Evolutionary conservation across 2,329 filamentous ascomycete genomes (phyloP).

Genomic region (Pseudogymnoascus sp.): DNA sequence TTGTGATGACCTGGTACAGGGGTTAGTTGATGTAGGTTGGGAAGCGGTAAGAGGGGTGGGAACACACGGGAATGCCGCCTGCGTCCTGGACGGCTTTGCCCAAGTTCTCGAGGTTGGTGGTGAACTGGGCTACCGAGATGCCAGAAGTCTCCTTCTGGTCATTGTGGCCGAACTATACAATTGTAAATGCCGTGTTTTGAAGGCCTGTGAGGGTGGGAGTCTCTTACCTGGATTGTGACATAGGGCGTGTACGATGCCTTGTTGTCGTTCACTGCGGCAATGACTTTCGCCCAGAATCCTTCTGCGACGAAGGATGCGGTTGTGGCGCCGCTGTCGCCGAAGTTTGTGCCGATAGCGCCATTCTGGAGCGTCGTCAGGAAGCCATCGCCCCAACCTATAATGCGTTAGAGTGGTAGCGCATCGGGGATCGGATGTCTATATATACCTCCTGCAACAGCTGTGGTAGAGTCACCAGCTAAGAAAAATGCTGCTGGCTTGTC

Average conservation of each 20-base stretch:
- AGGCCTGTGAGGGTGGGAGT: too few species aligned
- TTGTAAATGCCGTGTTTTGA: not conserved
- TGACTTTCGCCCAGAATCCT: slow-evolving; percentile 35
- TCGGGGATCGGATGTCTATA: not conserved
- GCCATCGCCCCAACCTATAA: slow-evolving; percentile 36
- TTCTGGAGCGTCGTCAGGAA: slow-evolving; percentile 36
- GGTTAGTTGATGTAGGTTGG: not conserved
- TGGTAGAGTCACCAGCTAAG: slow-evolving; percentile 31
- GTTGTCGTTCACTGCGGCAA: slow-evolving; percentile 27
- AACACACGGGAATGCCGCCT: slow-evolving; percentile 18
- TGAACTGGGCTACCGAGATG: slow-evolving; percentile 30
- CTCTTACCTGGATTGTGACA: slow-evolving; percentile 36
- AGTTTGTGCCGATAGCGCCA: slow-evolving; percentile 35
- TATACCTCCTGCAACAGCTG: slow-evolving; percentile 14
- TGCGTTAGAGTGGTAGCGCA: slow-evolving; percentile 15
- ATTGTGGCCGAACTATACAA: slow-evolving; percentile 36
- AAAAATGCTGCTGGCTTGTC: slow-evolving; percentile 26
- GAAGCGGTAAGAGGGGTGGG: not conserved
- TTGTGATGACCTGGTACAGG: slow-evolving; percentile 31
- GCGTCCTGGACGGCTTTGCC: slow-evolving; percentile 19
- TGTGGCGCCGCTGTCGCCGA: slow-evolving; percentile 35
- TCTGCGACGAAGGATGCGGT: slow-evolving; percentile 36
- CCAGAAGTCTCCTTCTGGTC: slow-evolving; percentile 36
- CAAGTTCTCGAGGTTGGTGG: slow-evolving; percentile 32
- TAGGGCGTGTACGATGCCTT: slow-evolving; percentile 30